phyloP scores from a whole-genome alignment of 805 yeast species.

The Candida ficus region DNA sequence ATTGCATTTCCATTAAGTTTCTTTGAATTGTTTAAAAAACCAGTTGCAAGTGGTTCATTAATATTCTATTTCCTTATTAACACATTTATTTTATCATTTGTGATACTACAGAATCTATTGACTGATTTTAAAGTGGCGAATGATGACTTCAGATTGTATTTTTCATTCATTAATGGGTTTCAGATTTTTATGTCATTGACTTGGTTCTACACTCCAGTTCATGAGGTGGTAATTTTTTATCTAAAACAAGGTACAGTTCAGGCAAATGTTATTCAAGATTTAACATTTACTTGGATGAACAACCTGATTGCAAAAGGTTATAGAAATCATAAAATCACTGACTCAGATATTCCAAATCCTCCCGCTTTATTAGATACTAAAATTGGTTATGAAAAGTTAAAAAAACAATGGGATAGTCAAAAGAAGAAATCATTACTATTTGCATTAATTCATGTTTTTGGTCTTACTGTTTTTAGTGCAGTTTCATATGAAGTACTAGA shows the following conservation, averaged over 20 bases:
- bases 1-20: slow-evolving; percentile 38
- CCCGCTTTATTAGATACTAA: slow-evolving; percentile 62
- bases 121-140: slow-evolving; percentile 23
- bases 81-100: slow-evolving; percentile 39
- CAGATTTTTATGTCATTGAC: slow-evolving; percentile 28
- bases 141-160: slow-evolving; percentile 24
- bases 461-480: slow-evolving; percentile 61
- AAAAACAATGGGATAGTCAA: slow-evolving; percentile 57
- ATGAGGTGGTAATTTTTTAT: slow-evolving; percentile 34
- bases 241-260: slow-evolving; percentile 40
- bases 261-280: slow-evolving; percentile 67
- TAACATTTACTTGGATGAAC: slow-evolving; percentile 91
- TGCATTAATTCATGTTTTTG: slow-evolving; percentile 71
- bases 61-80: slow-evolving; percentile 72
- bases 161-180: slow-evolving; percentile 26
- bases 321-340: slow-evolving; percentile 38
- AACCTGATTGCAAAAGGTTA: slow-evolving; percentile 77
- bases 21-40: slow-evolving; percentile 37
- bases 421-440: slow-evolving; percentile 43
- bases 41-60: slow-evolving; percentile 59
- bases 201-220: slow-evolving; percentile 32
- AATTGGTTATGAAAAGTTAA: slow-evolving; percentile 44
- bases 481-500: slow-evolving; percentile 68
- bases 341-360: slow-evolving; percentile 71
- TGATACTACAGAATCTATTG: slow-evolving; percentile 34